phyloP scores from a whole-genome alignment of 2,329 filamentous ascomycete species.

The Emericellopsis atlantica region DNA sequence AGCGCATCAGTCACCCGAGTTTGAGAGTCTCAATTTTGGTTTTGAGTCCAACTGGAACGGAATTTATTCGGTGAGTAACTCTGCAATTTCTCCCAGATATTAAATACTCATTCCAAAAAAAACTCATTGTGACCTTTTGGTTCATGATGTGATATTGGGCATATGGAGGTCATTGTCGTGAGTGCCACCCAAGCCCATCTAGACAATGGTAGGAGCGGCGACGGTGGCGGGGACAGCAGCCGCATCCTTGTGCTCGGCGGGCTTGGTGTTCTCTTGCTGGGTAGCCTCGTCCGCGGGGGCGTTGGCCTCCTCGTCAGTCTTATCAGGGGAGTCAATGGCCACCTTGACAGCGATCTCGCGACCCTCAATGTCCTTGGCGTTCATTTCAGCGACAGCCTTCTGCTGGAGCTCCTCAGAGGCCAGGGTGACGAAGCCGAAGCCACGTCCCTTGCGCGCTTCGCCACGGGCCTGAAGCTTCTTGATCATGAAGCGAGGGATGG shows the following conservation, averaged over 20 bases:
- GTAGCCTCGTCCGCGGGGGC: conserved; percentile 15
- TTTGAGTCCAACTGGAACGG: no score
- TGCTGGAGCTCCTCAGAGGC: conserved; percentile 91
- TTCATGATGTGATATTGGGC: no score
- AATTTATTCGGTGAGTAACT: no score
- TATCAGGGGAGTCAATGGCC: conserved; percentile 97
- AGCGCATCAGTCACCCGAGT: no score
- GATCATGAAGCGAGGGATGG: conserved; percentile 99
- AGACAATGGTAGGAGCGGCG: conserved; percentile 2
- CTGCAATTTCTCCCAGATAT: no score
- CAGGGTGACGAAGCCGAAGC: conserved; percentile 96
- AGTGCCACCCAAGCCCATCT: no score
- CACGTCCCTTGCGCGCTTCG: conserved; percentile 96
- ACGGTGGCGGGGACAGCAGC: conserved; percentile 9
- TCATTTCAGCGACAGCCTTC: conserved; percentile 97
- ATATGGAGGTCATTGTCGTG: no score
- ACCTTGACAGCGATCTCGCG: conserved; percentile 99
- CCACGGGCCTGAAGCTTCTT: conserved; percentile 99
- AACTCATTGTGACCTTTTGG: no score
- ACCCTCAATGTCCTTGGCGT: conserved; percentile 97
- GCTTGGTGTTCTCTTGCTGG: conserved; percentile 16
- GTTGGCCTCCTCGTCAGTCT: conserved; percentile 77
- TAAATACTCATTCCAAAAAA: no score
- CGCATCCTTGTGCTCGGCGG: conserved; percentile 22
- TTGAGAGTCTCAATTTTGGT: no score